Evolutionary conservation across 2,329 filamentous ascomycete species (phyloP).

Genomic region (Coniochaeta sp.): DNA sequence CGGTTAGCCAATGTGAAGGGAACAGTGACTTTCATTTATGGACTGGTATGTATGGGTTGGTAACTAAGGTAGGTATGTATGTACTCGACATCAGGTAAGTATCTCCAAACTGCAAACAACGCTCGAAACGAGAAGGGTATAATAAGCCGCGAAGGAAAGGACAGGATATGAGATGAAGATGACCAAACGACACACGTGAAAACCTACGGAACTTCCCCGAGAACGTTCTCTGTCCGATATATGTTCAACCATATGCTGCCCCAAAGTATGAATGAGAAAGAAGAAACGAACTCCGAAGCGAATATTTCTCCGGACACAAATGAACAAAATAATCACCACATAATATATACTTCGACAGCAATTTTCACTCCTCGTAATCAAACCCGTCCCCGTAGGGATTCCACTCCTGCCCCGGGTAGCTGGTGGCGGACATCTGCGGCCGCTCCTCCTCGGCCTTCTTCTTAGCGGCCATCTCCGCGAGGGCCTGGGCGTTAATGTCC

Average conservation of each 20-base stretch:
- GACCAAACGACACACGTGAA: no score
- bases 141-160: no score
- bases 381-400: constrained; percentile 39
- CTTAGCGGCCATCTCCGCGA: constrained; percentile 22
- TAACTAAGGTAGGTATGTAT: neutral
- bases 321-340: no score
- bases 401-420: constrained; percentile 67
- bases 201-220: no score
- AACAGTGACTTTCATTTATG: neutral
- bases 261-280: neutral
- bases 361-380: constrained; percentile 18
- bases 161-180: no score
- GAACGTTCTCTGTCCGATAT: no score
- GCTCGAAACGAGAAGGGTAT: no score
- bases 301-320: neutral
- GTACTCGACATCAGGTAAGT: neutral
- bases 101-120: neutral
- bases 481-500: constrained; percentile 10
- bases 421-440: constrained; percentile 57
- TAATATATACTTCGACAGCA: neutral
- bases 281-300: neutral
- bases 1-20: neutral
- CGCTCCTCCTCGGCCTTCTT: constrained; percentile 33
- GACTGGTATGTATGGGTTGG: neutral
- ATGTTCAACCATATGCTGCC: no score